Base-by-base conservation (phyloP, 2,329 filamentous ascomycete species). In the Neofusicoccum umdonicola region DNA sequence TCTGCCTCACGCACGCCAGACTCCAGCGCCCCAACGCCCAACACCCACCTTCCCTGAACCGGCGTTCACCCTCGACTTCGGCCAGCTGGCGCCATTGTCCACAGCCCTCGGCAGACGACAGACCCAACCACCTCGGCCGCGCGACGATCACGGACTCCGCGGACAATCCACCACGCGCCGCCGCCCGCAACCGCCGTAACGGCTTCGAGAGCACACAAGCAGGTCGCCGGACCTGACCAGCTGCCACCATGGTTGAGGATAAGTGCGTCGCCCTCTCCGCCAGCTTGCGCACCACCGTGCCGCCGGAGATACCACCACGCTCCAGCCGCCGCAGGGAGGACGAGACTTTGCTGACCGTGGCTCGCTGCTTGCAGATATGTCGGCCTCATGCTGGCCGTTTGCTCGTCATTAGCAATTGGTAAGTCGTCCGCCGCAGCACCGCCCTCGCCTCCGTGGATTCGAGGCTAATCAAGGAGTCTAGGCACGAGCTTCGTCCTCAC, bases 401-500 rank as follows among this genome's bases (percentile, higher is more conserved):
- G 73, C 60, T 78, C 76, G n/a, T 78, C 77, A 60, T 69, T 78
- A 45, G 75, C 75, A 50, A 78, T 78, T 62, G 76, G 75, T 76
- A 70, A 56, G 72, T 67, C 17, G 27, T 8, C 44, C 19, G 15
- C 37, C 37, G 19, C 62, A 35, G 17, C 11, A 12, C 19, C n/a
- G 19, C 27, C 15, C 7, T 41, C 60, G 31, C 22, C 22, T 37
- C 3, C 41, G 22, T 17, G 39, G 19, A 22, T 48, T 41, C 12
- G 6, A 34, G 41, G 62, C 71, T 73, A 67, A 73, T 56, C 22
- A 41, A 37, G 22, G 42, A 13, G 13, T 63, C 5, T 71, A 95
- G 92, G 93, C 74, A 93, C 92, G 60, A 97, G 93, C 85, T 99
- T 99, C 79, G 94, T 99, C 71, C 97, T 99, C 73, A 99, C 96